phyloP scores from a whole-genome alignment of 1,284 basidiomycete species.

The Vanrija sp. region DNA sequence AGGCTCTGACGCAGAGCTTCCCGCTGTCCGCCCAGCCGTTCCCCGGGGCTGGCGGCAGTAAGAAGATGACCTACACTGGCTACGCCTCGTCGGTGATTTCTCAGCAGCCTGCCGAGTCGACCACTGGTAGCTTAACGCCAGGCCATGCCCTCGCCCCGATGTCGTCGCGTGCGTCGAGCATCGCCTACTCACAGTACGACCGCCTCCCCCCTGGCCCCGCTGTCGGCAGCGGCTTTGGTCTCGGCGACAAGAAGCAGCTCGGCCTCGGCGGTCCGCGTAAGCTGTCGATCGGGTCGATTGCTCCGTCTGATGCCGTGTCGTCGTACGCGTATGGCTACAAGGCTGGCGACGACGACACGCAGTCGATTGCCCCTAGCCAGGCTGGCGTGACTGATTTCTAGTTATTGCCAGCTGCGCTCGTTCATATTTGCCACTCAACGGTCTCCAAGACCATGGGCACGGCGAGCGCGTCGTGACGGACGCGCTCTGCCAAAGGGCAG shows the following conservation, averaged over 20 bases:
- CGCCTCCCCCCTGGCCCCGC: constrained; percentile 52
- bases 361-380: constrained; percentile 47
- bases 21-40: constrained; percentile 55
- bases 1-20: constrained; percentile 80
- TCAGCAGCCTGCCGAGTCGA: constrained; percentile 69
- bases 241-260: constrained; percentile 12
- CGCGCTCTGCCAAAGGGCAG: not conserved
- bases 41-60: constrained; percentile 63
- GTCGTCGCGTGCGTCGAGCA: constrained; percentile 46
- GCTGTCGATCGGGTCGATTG: constrained; percentile 69
- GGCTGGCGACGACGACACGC: constrained; percentile 46
- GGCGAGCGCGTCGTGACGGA: not conserved
- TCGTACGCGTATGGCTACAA: constrained; percentile 48
- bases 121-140: constrained; percentile 56
- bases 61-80: constrained; percentile 59
- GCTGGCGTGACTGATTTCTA: constrained; percentile 51
- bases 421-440: not conserved
- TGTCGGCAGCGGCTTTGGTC: not conserved
- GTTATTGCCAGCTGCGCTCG: not conserved
- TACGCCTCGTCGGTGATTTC: constrained; percentile 89
- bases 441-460: not conserved
- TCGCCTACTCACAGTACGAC: constrained; percentile 79
- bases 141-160: constrained; percentile 14
- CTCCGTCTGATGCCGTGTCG: constrained; percentile 48
- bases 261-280: constrained; percentile 47